Conservation (phyloP, 495 filamentous ascomycete species). For the Jackrogersella minutella region DNA sequence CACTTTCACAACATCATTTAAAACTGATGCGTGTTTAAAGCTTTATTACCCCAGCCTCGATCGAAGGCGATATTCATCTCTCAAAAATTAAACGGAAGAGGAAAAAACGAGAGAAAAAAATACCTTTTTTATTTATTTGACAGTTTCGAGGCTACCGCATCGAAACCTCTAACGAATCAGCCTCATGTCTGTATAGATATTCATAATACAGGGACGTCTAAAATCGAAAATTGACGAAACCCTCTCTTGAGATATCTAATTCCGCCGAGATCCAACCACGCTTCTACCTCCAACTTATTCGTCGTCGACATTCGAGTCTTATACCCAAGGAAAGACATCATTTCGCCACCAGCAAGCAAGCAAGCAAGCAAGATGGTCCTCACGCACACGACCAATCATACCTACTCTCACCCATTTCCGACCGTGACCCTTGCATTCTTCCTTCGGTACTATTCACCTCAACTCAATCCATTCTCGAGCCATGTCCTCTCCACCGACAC, state of each 20-base stretch:
- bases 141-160: constrained; percentile 26
- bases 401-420: constrained; percentile 91
- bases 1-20: not conserved
- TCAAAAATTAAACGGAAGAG: not conserved
- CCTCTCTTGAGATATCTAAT: constrained; percentile 5
- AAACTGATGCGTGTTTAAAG: constrained; percentile 17
- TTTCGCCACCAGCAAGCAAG: constrained; percentile 37
- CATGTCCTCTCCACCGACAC: constrained; percentile 98
- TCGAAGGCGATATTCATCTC: constrained; percentile 1
- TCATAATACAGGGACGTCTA: constrained; percentile 22
- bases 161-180: constrained; percentile 9
- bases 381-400: constrained; percentile 79
- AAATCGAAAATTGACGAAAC: constrained; percentile 16
- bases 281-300: not conserved
- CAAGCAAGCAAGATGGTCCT: constrained; percentile 60
- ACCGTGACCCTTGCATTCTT: constrained; percentile 96
- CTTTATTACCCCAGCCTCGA: constrained; percentile 14
- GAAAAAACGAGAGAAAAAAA: not conserved
- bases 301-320: not conserved
- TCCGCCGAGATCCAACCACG: not conserved
- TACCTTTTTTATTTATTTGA: too few species aligned
- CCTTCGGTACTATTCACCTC: constrained; percentile 84
- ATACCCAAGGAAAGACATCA: not conserved
- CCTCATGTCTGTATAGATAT: constrained; percentile 33
- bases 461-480: constrained; percentile 85